phyloP scores from a whole-genome alignment of 2,329 filamentous ascomycete genomes.

The Trichophaea hybrida region DNA sequence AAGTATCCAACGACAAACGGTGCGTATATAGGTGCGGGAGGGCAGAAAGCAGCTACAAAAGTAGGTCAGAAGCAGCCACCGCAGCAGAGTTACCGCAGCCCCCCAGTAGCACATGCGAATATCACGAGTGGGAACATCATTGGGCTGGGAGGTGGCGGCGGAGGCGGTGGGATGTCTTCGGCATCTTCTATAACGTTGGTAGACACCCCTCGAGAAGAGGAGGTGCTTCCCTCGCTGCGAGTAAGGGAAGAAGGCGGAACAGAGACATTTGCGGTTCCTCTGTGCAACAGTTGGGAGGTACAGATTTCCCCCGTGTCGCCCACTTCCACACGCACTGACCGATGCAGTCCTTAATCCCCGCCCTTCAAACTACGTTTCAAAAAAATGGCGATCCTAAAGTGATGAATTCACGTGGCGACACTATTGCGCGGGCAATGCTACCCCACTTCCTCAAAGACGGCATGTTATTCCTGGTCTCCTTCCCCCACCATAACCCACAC shows the following conservation, averaged over 20 bases:
- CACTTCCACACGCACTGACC: background rate
- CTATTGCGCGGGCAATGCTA: constrained; percentile 17
- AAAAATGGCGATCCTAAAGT: constrained; percentile 15
- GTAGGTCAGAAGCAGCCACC: background rate
- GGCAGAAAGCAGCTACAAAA: background rate
- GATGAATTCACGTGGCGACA: constrained; percentile 20
- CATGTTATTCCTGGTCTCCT: constrained; percentile 17
- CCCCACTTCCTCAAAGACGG: constrained; percentile 20
- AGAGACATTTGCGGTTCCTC: constrained; percentile 21
- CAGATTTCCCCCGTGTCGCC: background rate
- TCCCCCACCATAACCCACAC: constrained; percentile 10
- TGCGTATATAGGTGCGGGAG: background rate
- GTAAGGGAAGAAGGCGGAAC: constrained; percentile 21
- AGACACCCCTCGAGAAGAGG: background rate
- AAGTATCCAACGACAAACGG: background rate
- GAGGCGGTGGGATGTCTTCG: background rate
- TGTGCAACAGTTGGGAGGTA: constrained; percentile 20
- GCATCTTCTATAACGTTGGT: background rate
- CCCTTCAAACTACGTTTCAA: constrained; percentile 18
- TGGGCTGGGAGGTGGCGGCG: background rate
- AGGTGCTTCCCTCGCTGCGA: constrained; percentile 12
- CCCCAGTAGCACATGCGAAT: background rate
- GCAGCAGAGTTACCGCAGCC: background rate
- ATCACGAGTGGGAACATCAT: background rate
- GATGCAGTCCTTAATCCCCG: constrained; percentile 14